A percentile compares a stretch with the other conserved stretches of the same genome.
Conservation (phyloP, 139 green algal genomes). For the Chlorella sp. region DNA sequence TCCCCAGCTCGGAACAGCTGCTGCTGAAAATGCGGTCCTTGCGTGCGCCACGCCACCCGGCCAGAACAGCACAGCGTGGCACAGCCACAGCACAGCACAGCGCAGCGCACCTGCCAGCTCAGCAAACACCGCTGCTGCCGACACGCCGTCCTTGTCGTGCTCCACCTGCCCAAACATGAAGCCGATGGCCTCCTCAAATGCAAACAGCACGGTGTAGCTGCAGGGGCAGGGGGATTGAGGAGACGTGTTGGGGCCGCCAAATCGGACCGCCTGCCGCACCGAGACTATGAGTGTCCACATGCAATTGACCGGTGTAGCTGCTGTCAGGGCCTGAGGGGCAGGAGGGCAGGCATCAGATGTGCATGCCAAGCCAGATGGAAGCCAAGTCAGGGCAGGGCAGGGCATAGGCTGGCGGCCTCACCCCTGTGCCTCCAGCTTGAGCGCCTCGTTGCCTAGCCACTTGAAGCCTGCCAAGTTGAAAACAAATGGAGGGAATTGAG, state of each 20-base stretch:
- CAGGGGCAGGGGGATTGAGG: not conserved
- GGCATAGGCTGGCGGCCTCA: not conserved
- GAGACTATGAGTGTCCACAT: too few relatives aligned
- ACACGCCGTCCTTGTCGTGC: constrained; percentile 79
- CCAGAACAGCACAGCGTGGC: not conserved
- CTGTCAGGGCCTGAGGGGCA: not conserved
- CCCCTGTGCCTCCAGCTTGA: constrained; percentile 61
- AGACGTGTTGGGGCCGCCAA: too few relatives aligned
- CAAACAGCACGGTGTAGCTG: constrained; percentile 70
- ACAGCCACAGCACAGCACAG: not conserved
- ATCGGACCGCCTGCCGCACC: too few relatives aligned
- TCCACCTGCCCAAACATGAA: constrained; percentile 64
- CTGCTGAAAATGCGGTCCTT: not conserved
- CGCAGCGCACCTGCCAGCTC: constrained; percentile 59
- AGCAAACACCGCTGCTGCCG: constrained; percentile 72
- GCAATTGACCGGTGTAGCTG: too few relatives aligned
- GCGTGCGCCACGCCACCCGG: too few relatives aligned
- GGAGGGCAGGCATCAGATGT: not conserved
- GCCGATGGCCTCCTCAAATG: constrained; percentile 86
- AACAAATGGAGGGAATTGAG: too few relatives aligned
- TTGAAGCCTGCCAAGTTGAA: constrained; percentile 92
- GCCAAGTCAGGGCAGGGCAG: not conserved
- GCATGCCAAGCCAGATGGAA: not conserved
- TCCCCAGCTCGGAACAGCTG: too few relatives aligned
- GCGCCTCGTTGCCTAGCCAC: constrained; percentile 79